Conservation (phyloP, 1,284 basidiomycete species). For the Irpex rosettiformis region DNA sequence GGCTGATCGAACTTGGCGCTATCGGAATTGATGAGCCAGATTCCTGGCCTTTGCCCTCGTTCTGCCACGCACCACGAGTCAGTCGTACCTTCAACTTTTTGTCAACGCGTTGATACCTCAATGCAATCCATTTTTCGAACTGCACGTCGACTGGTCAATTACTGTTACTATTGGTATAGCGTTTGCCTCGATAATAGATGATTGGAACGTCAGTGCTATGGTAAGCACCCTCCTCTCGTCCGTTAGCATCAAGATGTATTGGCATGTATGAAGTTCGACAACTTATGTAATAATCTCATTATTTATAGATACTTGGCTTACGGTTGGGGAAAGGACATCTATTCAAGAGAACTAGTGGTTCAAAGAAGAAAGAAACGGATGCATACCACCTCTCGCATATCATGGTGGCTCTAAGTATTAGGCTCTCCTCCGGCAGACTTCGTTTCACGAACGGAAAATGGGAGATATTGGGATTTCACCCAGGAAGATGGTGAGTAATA, state of each 20-base stretch:
- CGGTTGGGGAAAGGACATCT: conserved; percentile 18
- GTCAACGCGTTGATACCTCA: too few species aligned
- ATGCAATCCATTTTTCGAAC: too few species aligned
- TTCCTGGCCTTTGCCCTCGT: too few species aligned
- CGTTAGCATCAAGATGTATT: not conserved
- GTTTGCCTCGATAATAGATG: conserved; percentile 24
- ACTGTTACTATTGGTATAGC: conserved; percentile 15
- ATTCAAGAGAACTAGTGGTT: conserved; percentile 17
- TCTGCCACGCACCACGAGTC: too few species aligned
- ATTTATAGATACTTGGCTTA: conserved; percentile 20
- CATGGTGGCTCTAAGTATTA: conserved; percentile 23
- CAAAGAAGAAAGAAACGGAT: conserved; percentile 14
- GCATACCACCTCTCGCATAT: conserved; percentile 22
- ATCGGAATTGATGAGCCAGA: too few species aligned
- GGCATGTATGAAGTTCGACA: too few species aligned
- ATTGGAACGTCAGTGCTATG: conserved; percentile 26
- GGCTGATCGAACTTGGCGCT: too few species aligned
- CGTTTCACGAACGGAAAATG: conserved; percentile 13
- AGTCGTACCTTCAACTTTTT: too few species aligned
- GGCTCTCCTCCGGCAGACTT: conserved; percentile 21
- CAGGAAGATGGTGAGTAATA: conserved; percentile 15
- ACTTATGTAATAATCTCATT: too few species aligned
- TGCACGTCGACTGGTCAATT: too few species aligned
- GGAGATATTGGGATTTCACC: conserved; percentile 14
- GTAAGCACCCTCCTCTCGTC: conserved; percentile 9